Base-by-base conservation (phyloP, 305 asterid genomes). In the Fraxinus greggii region DNA sequence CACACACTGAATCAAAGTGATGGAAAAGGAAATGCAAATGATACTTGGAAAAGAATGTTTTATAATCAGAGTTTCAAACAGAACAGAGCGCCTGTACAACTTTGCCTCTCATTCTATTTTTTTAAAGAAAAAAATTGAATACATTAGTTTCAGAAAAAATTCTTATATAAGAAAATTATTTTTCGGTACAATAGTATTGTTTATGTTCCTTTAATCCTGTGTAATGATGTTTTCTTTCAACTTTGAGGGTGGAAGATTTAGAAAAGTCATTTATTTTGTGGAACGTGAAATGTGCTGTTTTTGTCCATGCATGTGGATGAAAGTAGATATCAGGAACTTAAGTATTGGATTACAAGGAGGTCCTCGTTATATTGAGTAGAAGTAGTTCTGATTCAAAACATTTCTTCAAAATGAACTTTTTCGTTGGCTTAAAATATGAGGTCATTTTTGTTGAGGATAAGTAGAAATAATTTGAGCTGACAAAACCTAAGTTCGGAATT, bases 11-110 rank as follows among this genome's bases (percentile, higher is more conserved):
- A 13, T 31, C 23, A 70, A 65, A 70, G 75, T 31, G 75, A 70
- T 70, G 75, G 40, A 69, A 26, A 28, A 15, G 75, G 75, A 69
- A 69, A 69, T 69, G 75, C 38, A 69, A 28, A 69, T 69, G 75
- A 69, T 29, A 29, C 38, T 5, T 3, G 42, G 5, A 31, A 31
- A 29, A 70, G 6, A 70, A 32, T 67, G 74, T 9, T 67, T 26
- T 26, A 28, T 67, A 12, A 67, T 10, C 35, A 67, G 8, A 23
- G 35, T 28, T 19, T 28, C 35, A 67, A 63, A 9, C 72, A 63
- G 19, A 63, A 63, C 33, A 2, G 17, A 26, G 15, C 3, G 7
- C 7, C 31, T 1, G 31, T 63, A 63, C 72, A 63, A 28, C 13
- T 28, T 28, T 26, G 72, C 29, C 72, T 24, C 72, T 8, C 26